Conservation (phyloP, 108 stramenopile species). For the Skeletonema potamos region DNA sequence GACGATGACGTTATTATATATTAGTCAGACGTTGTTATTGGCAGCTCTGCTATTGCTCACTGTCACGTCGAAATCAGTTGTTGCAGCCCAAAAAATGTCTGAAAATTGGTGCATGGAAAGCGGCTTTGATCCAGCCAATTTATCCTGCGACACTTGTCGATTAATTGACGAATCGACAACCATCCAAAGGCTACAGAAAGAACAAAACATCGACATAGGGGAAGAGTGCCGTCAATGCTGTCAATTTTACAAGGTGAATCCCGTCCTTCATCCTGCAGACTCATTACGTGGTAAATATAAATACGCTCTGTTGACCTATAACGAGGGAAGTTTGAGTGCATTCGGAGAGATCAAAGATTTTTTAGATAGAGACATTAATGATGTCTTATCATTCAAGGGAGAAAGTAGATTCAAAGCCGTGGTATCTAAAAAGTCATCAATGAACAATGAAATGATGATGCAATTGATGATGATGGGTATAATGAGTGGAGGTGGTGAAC, state of each 20-base stretch:
- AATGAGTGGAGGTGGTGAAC: constrained; percentile 20
- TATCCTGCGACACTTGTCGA: constrained; percentile 45
- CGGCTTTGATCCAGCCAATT: constrained; percentile 39
- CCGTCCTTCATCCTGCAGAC: constrained; percentile 29
- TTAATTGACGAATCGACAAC: constrained; percentile 33
- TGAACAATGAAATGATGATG: constrained; percentile 14
- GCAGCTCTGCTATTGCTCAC: not conserved
- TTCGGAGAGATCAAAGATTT: constrained; percentile 46
- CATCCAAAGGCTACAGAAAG: constrained; percentile 17
- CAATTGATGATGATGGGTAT: constrained; percentile 39
- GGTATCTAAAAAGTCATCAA: not conserved
- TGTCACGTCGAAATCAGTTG: not conserved
- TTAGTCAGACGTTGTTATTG: not conserved
- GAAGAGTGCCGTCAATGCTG: constrained; percentile 38
- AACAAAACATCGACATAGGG: constrained; percentile 29
- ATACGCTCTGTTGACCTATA: constrained; percentile 37
- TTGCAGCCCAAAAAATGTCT: not conserved
- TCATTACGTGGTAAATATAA: constrained; percentile 32
- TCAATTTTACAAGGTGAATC: constrained; percentile 38
- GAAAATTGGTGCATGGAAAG: constrained; percentile 30
- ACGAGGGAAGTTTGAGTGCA: constrained; percentile 16
- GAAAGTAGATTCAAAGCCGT: constrained; percentile 26
- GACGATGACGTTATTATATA: too few species aligned
- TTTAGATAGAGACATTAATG: constrained; percentile 46
- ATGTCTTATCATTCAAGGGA: constrained; percentile 51